These are phyloP conservation scores for Auriscalpium microsporum DNA, from an alignment of 768 basidiomycete genomes.

Conservation along the genomic window DNA sequence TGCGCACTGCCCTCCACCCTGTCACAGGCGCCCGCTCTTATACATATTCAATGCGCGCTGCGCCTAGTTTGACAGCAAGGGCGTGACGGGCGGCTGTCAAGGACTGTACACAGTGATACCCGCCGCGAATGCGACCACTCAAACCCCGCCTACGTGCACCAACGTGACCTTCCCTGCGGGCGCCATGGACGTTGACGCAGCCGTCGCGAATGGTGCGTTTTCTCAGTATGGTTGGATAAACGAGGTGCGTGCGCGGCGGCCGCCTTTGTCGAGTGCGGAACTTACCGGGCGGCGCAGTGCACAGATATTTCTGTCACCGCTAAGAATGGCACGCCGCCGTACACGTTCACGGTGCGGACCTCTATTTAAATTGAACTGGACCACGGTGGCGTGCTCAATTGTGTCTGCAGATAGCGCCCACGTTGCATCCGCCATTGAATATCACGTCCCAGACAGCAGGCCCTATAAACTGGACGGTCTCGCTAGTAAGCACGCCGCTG, in stretches of 20 bases:
- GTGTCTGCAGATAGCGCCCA: slow-evolving; percentile 40
- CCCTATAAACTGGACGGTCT: slow-evolving; percentile 53
- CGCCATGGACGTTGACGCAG: slow-evolving; percentile 36
- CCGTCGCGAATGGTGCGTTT: slow-evolving; percentile 39
- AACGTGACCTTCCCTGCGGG: slow-evolving; percentile 40
- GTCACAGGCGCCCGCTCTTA: background rate
- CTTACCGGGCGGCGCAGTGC: slow-evolving; percentile 30
- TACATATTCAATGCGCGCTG: background rate
- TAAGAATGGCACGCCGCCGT: slow-evolving; percentile 52
- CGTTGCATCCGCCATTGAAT: slow-evolving; percentile 53
- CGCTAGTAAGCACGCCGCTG: slow-evolving; percentile 17
- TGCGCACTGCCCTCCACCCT: slow-evolving; percentile 16
- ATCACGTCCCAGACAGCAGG: slow-evolving; percentile 36
- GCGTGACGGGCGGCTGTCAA: slow-evolving; percentile 56
- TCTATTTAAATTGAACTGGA: background rate
- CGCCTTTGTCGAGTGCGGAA: too few species aligned
- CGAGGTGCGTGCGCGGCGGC: slow-evolving; percentile 30
- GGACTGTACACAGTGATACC: slow-evolving; percentile 48
- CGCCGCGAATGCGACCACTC: slow-evolving; percentile 19
- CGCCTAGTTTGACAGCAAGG: slow-evolving; percentile 45
- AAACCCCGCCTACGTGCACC: slow-evolving; percentile 33
- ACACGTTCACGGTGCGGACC: slow-evolving; percentile 41
- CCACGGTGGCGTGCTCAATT: too few species aligned
- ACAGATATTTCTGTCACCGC: slow-evolving; percentile 46
- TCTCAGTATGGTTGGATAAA: slow-evolving; percentile 54